Evolutionary conservation across 2,329 filamentous ascomycete genomes (phyloP).

Genomic region (Aspergillus piperis): DNA sequence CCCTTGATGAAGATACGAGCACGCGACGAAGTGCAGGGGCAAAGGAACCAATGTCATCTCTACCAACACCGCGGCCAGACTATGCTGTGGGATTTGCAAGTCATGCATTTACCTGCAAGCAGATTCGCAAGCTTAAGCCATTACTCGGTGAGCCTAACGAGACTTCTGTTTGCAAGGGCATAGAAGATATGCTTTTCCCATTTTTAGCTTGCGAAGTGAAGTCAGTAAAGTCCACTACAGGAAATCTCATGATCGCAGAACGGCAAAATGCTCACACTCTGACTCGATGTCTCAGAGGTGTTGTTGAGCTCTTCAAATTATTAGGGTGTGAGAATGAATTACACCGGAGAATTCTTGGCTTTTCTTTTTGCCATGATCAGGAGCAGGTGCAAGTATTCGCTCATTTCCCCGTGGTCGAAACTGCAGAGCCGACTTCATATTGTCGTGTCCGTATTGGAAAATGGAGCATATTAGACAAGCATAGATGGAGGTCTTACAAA

Average conservation of each 20-base stretch:
- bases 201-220: conserved; percentile 4
- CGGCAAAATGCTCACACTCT: conserved; percentile 7
- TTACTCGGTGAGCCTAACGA: not conserved
- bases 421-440: not conserved
- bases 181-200: not conserved
- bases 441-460: not conserved
- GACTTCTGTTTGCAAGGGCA: not conserved
- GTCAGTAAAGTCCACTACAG: too few species aligned
- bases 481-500: conserved; percentile 3
- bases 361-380: conserved; percentile 4
- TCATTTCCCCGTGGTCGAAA: conserved; percentile 1
- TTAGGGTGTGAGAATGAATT: not conserved
- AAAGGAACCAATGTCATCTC: not conserved
- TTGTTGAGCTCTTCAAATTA: conserved; percentile 5
- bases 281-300: conserved; percentile 3
- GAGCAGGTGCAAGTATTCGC: not conserved
- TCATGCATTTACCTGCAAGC: not conserved
- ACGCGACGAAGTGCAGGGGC: not conserved
- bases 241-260: not conserved
- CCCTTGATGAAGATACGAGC: not conserved
- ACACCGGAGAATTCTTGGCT: conserved; percentile 6
- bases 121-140: not conserved
- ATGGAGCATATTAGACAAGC: not conserved
- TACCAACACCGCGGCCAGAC: conserved; percentile 5
- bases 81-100: conserved; percentile 4